Conservation (phyloP, 2,329 filamentous ascomycete genomes). For the Trichophyton simii region DNA sequence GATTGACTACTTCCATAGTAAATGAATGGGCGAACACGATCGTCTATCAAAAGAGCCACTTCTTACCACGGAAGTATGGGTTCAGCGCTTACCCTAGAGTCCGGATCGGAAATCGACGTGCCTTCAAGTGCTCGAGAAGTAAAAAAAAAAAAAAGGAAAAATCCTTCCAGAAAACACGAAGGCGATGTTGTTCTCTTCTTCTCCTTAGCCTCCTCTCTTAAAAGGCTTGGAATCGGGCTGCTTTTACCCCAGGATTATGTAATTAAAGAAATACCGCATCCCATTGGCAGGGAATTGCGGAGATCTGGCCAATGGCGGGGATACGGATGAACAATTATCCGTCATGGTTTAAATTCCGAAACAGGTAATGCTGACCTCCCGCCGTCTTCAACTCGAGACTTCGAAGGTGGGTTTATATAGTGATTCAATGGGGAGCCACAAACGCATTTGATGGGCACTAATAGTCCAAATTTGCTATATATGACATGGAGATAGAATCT, state of each 20-base stretch:
- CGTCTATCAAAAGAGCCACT: background rate
- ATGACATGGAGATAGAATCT: background rate
- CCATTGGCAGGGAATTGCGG: background rate
- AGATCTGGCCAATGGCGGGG: background rate
- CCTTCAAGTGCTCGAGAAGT: background rate
- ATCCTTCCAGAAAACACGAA: background rate
- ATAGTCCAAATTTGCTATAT: background rate
- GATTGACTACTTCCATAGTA: background rate
- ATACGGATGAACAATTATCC: background rate
- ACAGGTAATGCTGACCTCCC: background rate
- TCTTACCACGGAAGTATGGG: background rate
- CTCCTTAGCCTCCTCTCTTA: background rate
- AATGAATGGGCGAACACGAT: background rate
- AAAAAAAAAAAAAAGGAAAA: background rate
- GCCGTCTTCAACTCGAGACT: no score
- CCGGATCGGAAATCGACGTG: background rate
- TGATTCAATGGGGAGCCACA: background rate
- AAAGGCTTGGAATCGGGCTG: background rate
- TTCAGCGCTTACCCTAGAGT: background rate
- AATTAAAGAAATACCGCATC: background rate
- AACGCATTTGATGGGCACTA: background rate
- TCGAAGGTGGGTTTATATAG: background rate
- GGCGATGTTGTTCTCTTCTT: slow-evolving; percentile 1
- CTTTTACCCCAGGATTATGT: background rate
- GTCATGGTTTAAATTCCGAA: background rate